Conservation (phyloP, 2,329 filamentous ascomycete genomes). For the Verticillium klebahnii region DNA sequence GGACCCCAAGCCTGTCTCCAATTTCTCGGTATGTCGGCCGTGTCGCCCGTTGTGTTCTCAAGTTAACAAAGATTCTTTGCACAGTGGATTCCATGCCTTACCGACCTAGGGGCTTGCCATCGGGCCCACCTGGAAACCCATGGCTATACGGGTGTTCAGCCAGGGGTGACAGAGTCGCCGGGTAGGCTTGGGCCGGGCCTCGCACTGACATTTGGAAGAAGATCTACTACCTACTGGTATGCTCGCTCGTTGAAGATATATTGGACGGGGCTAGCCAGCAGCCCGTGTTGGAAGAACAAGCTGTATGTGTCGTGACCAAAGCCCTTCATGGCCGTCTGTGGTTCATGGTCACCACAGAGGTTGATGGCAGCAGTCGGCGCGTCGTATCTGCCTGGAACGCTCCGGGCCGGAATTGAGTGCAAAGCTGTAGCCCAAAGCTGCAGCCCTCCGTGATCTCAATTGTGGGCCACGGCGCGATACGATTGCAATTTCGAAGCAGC, state of each 20-base stretch:
- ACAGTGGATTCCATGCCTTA: too few relatives aligned
- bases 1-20: too few relatives aligned
- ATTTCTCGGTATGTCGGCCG: too few relatives aligned
- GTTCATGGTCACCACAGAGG: background rate
- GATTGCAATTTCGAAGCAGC: background rate
- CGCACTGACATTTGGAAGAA: background rate
- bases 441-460: background rate
- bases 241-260: background rate
- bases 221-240: background rate
- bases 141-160: too few relatives aligned
- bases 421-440: background rate
- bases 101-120: too few relatives aligned
- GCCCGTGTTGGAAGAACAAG: background rate
- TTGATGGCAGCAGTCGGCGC: background rate
- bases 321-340: background rate
- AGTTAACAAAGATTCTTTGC: too few relatives aligned
- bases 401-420: background rate
- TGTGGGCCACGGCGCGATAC: background rate
- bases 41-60: too few relatives aligned
- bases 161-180: background rate
- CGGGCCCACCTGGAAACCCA: background rate
- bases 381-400: background rate
- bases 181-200: background rate
- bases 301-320: too few relatives aligned
- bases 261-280: background rate